A percentile compares a stretch with the other conserved stretches of the same genome.
Conservation (phyloP, 169 alveolate species). For the Theileria parva region DNA sequence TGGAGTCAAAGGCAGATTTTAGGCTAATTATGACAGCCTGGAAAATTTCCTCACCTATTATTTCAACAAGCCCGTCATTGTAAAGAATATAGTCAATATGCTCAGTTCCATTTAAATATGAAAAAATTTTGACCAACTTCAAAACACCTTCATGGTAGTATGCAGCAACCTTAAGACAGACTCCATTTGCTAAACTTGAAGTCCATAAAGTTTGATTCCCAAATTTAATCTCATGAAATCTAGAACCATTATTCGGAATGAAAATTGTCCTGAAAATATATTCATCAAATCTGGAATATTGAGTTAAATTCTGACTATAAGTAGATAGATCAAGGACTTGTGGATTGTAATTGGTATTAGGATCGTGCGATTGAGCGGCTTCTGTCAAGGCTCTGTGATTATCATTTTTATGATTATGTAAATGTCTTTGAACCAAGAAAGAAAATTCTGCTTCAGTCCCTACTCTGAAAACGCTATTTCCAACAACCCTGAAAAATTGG, state of each 20-base stretch:
- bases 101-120: background rate
- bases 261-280: background rate
- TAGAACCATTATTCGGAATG: background rate
- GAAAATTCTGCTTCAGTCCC: background rate
- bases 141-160: background rate
- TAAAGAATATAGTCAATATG: background rate
- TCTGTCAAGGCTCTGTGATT: background rate
- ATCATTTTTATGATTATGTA: background rate
- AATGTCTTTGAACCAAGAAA: background rate
- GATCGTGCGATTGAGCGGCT: background rate
- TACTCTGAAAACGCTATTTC: background rate
- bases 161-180: background rate
- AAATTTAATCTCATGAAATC: background rate
- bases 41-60: background rate
- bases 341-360: background rate
- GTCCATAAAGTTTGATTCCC: conserved; percentile 1
- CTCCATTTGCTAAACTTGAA: background rate
- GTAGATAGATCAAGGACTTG: background rate
- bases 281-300: background rate
- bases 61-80: background rate
- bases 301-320: background rate
- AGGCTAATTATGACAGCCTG: background rate
- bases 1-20: background rate
- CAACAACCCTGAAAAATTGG: background rate
- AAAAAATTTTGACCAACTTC: no score